phyloP scores from a whole-genome alignment of 1,139 yeast genomes.

The Candida tetrigidarum region DNA sequence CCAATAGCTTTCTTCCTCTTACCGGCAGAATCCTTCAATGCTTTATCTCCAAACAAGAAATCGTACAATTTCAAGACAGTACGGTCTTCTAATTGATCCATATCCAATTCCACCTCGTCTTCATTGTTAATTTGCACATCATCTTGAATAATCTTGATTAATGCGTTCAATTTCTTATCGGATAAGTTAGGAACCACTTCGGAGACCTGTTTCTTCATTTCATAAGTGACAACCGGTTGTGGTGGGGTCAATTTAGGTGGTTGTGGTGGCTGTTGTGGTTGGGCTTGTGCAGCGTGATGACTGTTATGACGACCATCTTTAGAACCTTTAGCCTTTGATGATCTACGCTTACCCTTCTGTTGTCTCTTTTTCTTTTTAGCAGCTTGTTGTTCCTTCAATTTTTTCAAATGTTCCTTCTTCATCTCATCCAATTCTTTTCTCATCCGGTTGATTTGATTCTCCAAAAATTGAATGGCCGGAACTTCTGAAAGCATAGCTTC shows the following conservation, averaged over 20 bases:
- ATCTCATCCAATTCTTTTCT: constrained; percentile 80
- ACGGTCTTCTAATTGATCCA: constrained; percentile 88
- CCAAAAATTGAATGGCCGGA: constrained; percentile 89
- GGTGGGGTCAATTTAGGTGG: constrained; percentile 18
- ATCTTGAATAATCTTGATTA: constrained; percentile 83
- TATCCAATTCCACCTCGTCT: constrained; percentile 88
- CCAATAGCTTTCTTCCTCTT: constrained; percentile 59
- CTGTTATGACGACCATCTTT: constrained; percentile 7
- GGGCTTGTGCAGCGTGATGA: constrained; percentile 3
- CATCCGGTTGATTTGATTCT: constrained; percentile 85
- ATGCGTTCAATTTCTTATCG: constrained; percentile 82
- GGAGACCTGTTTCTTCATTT: constrained; percentile 94
- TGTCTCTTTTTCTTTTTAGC: constrained; percentile 55
- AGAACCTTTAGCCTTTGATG: constrained; percentile 10
- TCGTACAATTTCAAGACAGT: constrained; percentile 85
- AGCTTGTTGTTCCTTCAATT: constrained; percentile 52
- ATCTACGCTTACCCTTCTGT: constrained; percentile 34
- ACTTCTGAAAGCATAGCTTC: constrained; percentile 71
- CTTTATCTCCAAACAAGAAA: constrained; percentile 67
- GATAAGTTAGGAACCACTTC: constrained; percentile 81
- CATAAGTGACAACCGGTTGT: constrained; percentile 72
- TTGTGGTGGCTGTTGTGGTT: constrained; percentile 11
- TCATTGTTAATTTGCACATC: constrained; percentile 81
- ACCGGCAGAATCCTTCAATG: constrained; percentile 40
- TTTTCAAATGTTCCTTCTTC: constrained; percentile 70